Evolutionary conservation across 2,329 filamentous ascomycete species (phyloP).

Genomic region (Fusarium denticulatum): DNA sequence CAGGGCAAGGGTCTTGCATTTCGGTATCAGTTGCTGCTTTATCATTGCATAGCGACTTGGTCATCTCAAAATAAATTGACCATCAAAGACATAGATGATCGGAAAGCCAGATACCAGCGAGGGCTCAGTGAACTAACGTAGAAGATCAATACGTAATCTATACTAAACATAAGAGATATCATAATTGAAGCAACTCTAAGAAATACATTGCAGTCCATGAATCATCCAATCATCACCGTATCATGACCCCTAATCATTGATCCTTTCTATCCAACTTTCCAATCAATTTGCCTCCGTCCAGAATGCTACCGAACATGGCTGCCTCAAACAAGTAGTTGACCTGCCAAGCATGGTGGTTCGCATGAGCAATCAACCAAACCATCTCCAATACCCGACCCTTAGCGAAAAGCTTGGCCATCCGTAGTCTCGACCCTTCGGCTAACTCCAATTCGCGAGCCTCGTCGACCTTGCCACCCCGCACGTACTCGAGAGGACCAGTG

Average conservation of each 20-base stretch:
- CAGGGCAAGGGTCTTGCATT: no score
- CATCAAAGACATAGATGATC: rapidly evolving
- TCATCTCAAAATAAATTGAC: rapidly evolving
- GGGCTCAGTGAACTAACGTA: rapidly evolving
- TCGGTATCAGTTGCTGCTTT: rapidly evolving
- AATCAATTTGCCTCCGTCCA: constrained; percentile 42
- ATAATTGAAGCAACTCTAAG: background rate
- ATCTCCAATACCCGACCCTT: constrained; percentile 32
- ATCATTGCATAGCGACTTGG: background rate
- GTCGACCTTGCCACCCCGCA: constrained; percentile 22
- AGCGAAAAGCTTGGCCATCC: constrained; percentile 40
- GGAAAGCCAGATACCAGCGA: rapidly evolving
- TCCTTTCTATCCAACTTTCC: constrained; percentile 45
- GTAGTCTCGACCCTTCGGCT: constrained; percentile 28
- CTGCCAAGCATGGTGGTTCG: constrained; percentile 44
- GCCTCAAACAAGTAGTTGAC: constrained; percentile 47
- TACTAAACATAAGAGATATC: background rate
- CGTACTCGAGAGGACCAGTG: constrained; percentile 24
- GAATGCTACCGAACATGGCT: constrained; percentile 48
- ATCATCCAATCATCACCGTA: background rate
- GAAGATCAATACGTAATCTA: background rate
- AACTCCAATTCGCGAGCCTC: constrained; percentile 18
- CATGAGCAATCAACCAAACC: constrained; percentile 40
- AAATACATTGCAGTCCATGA: background rate
- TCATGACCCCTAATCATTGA: background rate